Base-by-base conservation (phyloP, 257 asterid species). In the Solanum chiquidenum region DNA sequence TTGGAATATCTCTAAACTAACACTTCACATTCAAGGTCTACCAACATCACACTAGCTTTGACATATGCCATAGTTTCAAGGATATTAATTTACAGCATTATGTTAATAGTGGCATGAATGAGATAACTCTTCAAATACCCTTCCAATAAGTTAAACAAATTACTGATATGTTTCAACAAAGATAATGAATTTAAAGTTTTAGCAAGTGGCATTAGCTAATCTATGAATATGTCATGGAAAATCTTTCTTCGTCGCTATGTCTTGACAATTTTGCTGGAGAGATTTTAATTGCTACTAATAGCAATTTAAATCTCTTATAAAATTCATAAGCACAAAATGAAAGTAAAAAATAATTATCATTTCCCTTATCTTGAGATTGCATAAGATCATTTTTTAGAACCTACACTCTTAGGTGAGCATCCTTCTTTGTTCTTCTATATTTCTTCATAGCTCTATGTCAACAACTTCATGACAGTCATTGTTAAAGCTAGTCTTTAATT, bases 361-460 rank as follows among this genome's bases (percentile, higher is more conserved):
- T 87, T 86, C 85, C 80, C 90, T 83, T 92, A 52, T 82, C 66
- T 86, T 86, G 89, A 64, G 68, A 13, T 40, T 16, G 14, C 18
- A 52, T 20, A 27, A 79, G 8, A 40, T 38, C 46, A 40, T 64
- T 23, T 66, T 80, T 52, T 29, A 25, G 18, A 23, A 49, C 79
- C 52, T 3, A 85, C 87, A 83, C 90, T 85, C 80, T 25, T 2
- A 74, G 20, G 49, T 74, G 10, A 35, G 52, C 83, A 37, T 74
- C 83, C 52, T 74, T 35, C 9, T 35, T 34, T 74, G 29, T 7
- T 13, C 27, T 74, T 3, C 31, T 74, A 76, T 38, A 25, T 12
- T 90, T 88, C 89, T 90, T 91, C 92, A 90, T 90, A 42, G 86
- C 77, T 89, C 85, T 92, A 84, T 88, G 90, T 86, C 76, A 86